Conservation (phyloP, 345 rosid genomes). For the Mallotus nudiflorus region DNA sequence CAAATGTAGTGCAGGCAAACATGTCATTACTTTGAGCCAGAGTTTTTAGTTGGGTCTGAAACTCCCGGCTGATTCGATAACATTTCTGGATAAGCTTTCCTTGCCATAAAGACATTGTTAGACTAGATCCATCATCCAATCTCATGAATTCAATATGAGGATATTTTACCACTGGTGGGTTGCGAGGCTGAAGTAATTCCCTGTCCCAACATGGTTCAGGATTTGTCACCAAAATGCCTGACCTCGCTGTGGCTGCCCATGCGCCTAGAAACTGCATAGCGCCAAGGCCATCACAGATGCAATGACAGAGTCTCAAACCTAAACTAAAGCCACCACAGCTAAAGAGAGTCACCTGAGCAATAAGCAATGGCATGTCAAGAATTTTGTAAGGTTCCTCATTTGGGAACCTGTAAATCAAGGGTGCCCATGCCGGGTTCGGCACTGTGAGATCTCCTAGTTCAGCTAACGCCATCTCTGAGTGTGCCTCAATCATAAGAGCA, state of each 20-base stretch:
- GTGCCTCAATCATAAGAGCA: constrained; percentile 71
- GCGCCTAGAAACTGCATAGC: constrained; percentile 89
- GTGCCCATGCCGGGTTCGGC: constrained; percentile 89
- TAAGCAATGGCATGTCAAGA: constrained; percentile 75
- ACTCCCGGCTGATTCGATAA: constrained; percentile 63
- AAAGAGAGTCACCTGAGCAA: constrained; percentile 79
- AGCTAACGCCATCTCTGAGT: constrained; percentile 46
- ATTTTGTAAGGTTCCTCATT: constrained; percentile 78
- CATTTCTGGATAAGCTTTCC: constrained; percentile 72
- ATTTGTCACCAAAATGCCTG: constrained; percentile 48
- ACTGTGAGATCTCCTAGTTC: constrained; percentile 79
- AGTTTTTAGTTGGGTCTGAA: constrained; percentile 58
- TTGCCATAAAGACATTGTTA: constrained; percentile 64
- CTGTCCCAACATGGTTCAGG: constrained; percentile 83
- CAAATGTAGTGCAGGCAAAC: constrained; percentile 60
- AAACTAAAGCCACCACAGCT: constrained; percentile 84
- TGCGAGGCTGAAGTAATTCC: constrained; percentile 59
- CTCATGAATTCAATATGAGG: constrained; percentile 71
- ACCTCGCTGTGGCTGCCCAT: constrained; percentile 71
- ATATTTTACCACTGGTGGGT: constrained; percentile 60
- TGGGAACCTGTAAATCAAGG: constrained; percentile 58
- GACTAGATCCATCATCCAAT: constrained; percentile 65
- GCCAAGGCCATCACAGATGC: constrained; percentile 87
- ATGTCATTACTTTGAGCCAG: constrained; percentile 46
- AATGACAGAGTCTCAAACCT: constrained; percentile 84